These are phyloP conservation scores for Kwoniella newhampshirensis DNA, from an alignment of 768 basidiomycete species.

Conservation along the genomic window DNA sequence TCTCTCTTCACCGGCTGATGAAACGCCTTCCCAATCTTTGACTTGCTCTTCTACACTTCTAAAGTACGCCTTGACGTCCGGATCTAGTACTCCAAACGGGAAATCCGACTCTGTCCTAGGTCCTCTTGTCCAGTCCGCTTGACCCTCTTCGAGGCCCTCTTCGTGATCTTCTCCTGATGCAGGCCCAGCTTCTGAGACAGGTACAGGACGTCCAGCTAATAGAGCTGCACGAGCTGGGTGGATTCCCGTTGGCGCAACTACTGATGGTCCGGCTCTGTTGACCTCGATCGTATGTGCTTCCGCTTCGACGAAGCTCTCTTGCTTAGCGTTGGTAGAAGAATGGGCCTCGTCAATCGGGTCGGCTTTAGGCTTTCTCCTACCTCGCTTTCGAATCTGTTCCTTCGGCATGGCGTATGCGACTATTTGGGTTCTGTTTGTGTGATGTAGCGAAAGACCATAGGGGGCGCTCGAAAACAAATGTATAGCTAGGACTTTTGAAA, in stretches of 20 bases:
- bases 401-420: conserved; percentile 50
- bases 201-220: conserved; percentile 18
- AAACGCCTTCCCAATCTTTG: conserved; percentile 70
- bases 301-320: neutral
- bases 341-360: conserved; percentile 8
- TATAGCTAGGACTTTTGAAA: conserved; percentile 5
- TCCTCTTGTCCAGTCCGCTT: conserved; percentile 28
- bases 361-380: conserved; percentile 45
- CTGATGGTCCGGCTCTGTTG: conserved; percentile 29
- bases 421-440: neutral
- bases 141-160: conserved; percentile 13
- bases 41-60: conserved; percentile 83
- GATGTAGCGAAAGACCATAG: neutral
- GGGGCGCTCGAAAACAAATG: neutral
- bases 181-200: neutral
- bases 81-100: conserved; percentile 86
- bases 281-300: conserved; percentile 6
- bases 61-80: conserved; percentile 90
- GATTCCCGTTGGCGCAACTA: conserved; percentile 16
- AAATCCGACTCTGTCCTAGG: conserved; percentile 58
- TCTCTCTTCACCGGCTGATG: conserved; percentile 54
- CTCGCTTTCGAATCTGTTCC: conserved; percentile 51
- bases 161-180: neutral
- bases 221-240: conserved; percentile 44
- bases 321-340: neutral